Conservation (phyloP, 805 yeast species). For the Suhomyces prunicola region DNA sequence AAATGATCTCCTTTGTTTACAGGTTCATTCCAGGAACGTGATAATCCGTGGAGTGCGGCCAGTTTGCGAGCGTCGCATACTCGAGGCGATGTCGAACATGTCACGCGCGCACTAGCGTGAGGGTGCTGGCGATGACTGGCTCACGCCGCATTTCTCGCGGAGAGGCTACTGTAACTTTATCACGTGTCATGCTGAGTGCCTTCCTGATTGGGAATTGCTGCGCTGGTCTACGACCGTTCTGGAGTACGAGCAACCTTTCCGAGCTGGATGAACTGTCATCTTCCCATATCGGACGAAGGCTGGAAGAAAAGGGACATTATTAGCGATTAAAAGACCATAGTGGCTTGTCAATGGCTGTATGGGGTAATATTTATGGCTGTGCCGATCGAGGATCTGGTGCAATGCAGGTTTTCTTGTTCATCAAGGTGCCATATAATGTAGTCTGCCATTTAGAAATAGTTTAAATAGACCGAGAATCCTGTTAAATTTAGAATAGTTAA, state of each 20-base stretch:
- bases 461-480: not conserved
- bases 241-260: not conserved
- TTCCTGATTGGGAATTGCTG: not conserved
- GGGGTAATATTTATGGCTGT: not conserved
- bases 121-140: not conserved
- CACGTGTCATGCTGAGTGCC: not conserved
- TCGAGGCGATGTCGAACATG: not conserved
- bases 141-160: not conserved
- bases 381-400: not conserved
- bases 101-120: not conserved
- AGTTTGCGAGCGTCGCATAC: not conserved
- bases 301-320: not conserved
- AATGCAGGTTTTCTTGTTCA: not conserved
- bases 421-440: not conserved
- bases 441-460: not conserved
- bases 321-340: not conserved
- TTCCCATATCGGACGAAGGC: not conserved
- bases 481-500: not conserved
- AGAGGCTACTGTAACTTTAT: not conserved
- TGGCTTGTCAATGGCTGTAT: not conserved
- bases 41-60: not conserved
- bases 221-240: not conserved
- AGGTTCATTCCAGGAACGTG: not conserved
- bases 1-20: conserved; percentile 1
- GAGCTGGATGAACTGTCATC: not conserved